Base-by-base conservation (phyloP, 805 yeast species). In the Wickerhamomyces mucosus region DNA sequence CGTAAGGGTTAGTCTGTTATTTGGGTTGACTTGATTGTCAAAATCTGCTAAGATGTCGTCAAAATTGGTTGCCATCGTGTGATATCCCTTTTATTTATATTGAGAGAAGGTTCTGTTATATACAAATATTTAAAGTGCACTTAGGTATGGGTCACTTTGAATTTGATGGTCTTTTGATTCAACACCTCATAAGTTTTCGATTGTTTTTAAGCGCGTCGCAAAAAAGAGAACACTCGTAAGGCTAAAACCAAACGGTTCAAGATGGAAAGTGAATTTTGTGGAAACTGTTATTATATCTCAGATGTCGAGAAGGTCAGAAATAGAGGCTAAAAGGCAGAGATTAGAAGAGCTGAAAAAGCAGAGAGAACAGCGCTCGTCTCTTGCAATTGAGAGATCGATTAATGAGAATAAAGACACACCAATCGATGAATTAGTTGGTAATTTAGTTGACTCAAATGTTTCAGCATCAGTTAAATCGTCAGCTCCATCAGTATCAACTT, bases 21-120 rank as follows among this genome's bases (percentile, higher is more conserved):
- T 60, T 10, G 62, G 55, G 18, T 61, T 56, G 22, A 59, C 67
- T 16, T 56, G 50, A n/a, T n/a, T n/a, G 38, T 79, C 85, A 37
- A 82, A 72, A 35, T 79, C 86, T 28, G 66, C 65, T 28, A 81
- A 59, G 39, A 79, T 78, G 46, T 78, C 89, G 36, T 78, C 82
- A 39, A 80, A 75, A 41, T 78, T 73, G 60, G 74, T 69, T 23
- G 55, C 48, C 43, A 46, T 40, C 13, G 26, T 22, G 4, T n/a
- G n/a, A n/a, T n/a, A n/a, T n/a, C n/a, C n/a, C n/a, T n/a, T n/a
- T n/a, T n/a, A n/a, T n/a, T n/a, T n/a, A n/a, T n/a, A n/a, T n/a
- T n/a, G n/a, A n/a, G n/a, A n/a, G n/a, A n/a, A n/a, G n/a, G n/a
- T n/a, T n/a, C n/a, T n/a, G n/a, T n/a, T n/a, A n/a, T n/a, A n/a